Conservation (phyloP, 495 filamentous ascomycete species). For the Jackrogersella minutella region DNA sequence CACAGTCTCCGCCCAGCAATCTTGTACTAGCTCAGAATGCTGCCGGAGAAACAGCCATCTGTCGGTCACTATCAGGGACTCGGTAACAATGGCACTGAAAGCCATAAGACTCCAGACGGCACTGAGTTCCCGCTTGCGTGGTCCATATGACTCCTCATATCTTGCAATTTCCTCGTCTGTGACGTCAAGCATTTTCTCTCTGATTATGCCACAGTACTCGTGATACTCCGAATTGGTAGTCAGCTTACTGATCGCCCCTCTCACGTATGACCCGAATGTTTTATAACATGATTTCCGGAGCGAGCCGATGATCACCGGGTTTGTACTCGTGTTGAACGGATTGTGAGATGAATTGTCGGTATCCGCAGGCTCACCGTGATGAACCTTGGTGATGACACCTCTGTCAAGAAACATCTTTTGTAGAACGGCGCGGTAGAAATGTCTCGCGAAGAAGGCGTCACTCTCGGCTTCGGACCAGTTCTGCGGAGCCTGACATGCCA, state of each 20-base stretch:
- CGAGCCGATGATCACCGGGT: slow-evolving; percentile 85
- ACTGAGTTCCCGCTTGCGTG: slow-evolving; percentile 82
- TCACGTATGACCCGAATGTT: slow-evolving; percentile 78
- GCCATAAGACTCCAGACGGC: slow-evolving; percentile 94
- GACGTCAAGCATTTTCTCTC: slow-evolving; percentile 66
- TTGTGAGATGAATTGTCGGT: slow-evolving; percentile 50
- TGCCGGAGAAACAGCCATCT: slow-evolving; percentile 89
- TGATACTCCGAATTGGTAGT: slow-evolving; percentile 63
- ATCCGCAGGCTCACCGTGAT: slow-evolving; percentile 49
- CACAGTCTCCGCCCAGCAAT: slow-evolving; percentile 90
- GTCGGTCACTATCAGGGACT: slow-evolving; percentile 90
- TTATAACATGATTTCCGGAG: slow-evolving; percentile 81
- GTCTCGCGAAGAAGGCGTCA: slow-evolving; percentile 87
- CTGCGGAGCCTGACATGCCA: slow-evolving; percentile 92
- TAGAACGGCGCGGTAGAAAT: slow-evolving; percentile 90
- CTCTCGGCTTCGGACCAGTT: slow-evolving; percentile 88
- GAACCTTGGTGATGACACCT: slow-evolving; percentile 71
- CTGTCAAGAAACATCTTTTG: slow-evolving; percentile 89
- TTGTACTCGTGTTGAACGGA: slow-evolving; percentile 64
- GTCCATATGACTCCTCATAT: slow-evolving; percentile 70
- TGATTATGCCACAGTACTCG: slow-evolving; percentile 63
- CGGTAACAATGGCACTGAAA: slow-evolving; percentile 86
- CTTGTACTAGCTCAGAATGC: slow-evolving; percentile 68
- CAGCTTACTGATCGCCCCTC: slow-evolving; percentile 80
- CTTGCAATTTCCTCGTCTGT: slow-evolving; percentile 74